Evolutionary conservation across 129 eudicot species (phyloP).

Genomic region (Pseudognaphalium luteoalbum): DNA sequence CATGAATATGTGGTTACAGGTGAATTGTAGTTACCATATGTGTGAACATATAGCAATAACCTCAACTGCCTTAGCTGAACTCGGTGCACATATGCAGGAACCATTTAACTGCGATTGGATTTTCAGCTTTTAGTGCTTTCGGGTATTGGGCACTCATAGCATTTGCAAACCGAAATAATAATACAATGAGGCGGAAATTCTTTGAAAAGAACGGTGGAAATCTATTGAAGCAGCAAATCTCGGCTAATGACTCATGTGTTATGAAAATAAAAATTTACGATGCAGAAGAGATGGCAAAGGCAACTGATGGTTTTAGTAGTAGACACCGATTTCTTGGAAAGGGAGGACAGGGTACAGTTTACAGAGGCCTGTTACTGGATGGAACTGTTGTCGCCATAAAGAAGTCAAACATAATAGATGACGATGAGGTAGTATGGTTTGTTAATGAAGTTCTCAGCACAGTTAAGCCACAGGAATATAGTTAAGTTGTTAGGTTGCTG

Average conservation of each 20-base stretch:
- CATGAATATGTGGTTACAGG: too few species aligned
- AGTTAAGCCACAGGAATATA: conserved; percentile 1
- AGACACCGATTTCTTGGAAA: conserved; percentile 34
- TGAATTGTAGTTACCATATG: too few species aligned
- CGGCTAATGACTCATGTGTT: conserved; percentile 4
- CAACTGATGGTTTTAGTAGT: conserved; percentile 28
- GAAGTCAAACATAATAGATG: conserved; percentile 12
- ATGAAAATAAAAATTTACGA: conserved; percentile 22
- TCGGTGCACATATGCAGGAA: not conserved
- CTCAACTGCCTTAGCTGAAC: too few species aligned
- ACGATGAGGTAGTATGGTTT: conserved; percentile 23
- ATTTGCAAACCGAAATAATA: conserved; percentile 12
- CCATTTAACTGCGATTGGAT: conserved; percentile 13
- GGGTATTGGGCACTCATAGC: conserved; percentile 6
- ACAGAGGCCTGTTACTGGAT: conserved; percentile 30
- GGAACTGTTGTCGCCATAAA: conserved; percentile 19
- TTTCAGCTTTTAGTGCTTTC: conserved; percentile 15
- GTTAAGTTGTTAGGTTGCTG: conserved; percentile 39
- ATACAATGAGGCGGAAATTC: conserved; percentile 8
- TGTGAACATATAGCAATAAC: too few species aligned
- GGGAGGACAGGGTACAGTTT: conserved; percentile 47
- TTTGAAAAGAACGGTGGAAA: conserved; percentile 33
- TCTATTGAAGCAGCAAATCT: conserved; percentile 20
- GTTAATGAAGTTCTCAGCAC: conserved; percentile 42
- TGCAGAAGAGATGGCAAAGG: conserved; percentile 32